These are phyloP conservation scores for Cladosporium sp. DNA, from an alignment of 2,329 filamentous ascomycete species.

Conservation along the genomic window DNA sequence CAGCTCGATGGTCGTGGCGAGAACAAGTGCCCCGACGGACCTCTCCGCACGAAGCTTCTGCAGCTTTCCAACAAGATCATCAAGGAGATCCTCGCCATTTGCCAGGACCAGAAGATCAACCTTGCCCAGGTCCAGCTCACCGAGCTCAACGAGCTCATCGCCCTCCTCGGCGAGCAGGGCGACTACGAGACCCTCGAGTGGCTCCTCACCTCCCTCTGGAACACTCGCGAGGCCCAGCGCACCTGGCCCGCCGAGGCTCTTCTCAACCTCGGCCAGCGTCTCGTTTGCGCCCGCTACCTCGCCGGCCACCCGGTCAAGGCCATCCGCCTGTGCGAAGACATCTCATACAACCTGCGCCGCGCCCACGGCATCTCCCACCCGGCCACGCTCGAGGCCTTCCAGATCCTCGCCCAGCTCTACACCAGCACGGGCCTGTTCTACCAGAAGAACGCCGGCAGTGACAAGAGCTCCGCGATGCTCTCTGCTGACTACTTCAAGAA, in stretches of 20 bases:
- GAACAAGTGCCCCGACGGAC: constrained; percentile 30
- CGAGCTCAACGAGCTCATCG: constrained; percentile 42
- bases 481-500: constrained; percentile 37
- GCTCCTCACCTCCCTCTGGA: constrained; percentile 42
- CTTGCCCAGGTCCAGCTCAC: constrained; percentile 39
- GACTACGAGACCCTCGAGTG: constrained; percentile 43
- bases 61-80: constrained; percentile 36
- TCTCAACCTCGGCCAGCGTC: constrained; percentile 47
- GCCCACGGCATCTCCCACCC: constrained; percentile 45
- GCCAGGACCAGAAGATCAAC: constrained; percentile 39
- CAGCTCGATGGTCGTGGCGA: constrained; percentile 39
- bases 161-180: constrained; percentile 43
- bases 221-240: constrained; percentile 40
- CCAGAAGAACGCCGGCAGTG: constrained; percentile 31
- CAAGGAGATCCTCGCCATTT: constrained; percentile 37
- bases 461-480: constrained; percentile 29
- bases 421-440: constrained; percentile 35
- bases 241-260: constrained; percentile 42
- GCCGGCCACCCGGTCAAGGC: constrained; percentile 40
- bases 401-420: constrained; percentile 46
- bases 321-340: constrained; percentile 46
- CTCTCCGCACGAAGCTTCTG: constrained; percentile 32
- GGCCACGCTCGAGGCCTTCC: constrained; percentile 44
- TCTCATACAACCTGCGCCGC: constrained; percentile 50
- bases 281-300: constrained; percentile 48